These are phyloP conservation scores for Guadua angustifolia DNA, from an alignment of 176 grass and related monocot species.

Conservation along the genomic window DNA sequence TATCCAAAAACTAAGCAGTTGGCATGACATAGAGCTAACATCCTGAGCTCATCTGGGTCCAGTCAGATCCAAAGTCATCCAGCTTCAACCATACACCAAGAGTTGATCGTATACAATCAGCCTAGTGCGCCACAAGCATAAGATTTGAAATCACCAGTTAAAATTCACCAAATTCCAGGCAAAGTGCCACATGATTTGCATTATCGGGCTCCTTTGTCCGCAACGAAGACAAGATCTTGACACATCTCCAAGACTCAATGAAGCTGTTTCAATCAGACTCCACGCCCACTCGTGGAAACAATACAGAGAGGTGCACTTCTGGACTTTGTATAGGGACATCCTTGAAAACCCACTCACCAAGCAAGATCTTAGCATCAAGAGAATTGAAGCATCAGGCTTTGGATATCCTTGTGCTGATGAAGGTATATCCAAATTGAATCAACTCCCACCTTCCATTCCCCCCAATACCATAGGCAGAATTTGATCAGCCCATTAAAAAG, in stretches of 20 bases:
- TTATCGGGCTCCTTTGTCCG: neutral
- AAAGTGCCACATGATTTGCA: slow-evolving; percentile 23
- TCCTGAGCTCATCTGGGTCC: neutral
- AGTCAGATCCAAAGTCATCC: slow-evolving; percentile 11
- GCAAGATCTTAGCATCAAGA: neutral
- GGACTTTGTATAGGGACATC: neutral
- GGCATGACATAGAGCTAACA: neutral
- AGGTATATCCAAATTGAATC: neutral
- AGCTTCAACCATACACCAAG: neutral
- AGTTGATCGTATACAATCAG: neutral
- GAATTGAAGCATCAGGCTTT: neutral
- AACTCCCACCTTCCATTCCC: neutral
- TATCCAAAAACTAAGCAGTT: slow-evolving; percentile 1
- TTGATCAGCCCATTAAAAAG: neutral
- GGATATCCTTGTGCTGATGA: neutral
- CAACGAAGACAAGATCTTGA: neutral
- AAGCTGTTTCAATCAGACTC: slow-evolving; percentile 1
- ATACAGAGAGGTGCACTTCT: neutral
- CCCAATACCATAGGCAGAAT: slow-evolving; percentile 1
- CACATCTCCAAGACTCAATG: neutral
- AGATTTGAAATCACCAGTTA: neutral
- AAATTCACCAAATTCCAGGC: slow-evolving; percentile 6
- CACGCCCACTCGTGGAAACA: neutral
- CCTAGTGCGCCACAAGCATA: neutral
- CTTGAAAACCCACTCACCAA: neutral